These are phyloP conservation scores for Claviceps paspali DNA, from an alignment of 2,329 filamentous ascomycete species.

Conservation along the genomic window DNA sequence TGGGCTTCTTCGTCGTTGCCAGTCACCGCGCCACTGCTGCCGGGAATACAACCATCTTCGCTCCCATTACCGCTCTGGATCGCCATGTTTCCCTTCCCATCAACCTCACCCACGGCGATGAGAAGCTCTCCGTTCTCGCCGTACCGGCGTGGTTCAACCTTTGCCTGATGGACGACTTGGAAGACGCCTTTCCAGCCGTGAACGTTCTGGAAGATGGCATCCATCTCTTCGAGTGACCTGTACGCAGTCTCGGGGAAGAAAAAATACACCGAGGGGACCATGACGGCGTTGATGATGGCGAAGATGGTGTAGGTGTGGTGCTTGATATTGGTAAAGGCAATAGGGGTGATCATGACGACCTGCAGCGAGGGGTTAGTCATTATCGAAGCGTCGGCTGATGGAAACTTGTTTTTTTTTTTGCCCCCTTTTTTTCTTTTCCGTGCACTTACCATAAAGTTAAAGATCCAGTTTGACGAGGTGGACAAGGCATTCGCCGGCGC, in stretches of 20 bases:
- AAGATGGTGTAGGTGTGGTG: slow-evolving; percentile 52
- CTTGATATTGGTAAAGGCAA: slow-evolving; percentile 39
- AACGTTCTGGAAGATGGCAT: slow-evolving; percentile 45
- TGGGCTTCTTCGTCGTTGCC: slow-evolving; percentile 20
- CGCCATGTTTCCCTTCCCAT: slow-evolving; percentile 20
- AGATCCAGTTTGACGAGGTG: slow-evolving; percentile 43
- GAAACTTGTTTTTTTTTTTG: too few species aligned
- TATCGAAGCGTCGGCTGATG: too few species aligned
- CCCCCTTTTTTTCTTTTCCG: too few species aligned
- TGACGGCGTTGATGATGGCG: slow-evolving; percentile 47
- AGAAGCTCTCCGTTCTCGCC: slow-evolving; percentile 44
- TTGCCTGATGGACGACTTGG: slow-evolving; percentile 21
- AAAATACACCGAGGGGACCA: slow-evolving; percentile 42
- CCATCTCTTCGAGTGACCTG: slow-evolving; percentile 51
- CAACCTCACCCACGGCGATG: slow-evolving; percentile 27
- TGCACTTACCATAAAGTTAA: slow-evolving; percentile 37
- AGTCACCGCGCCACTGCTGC: slow-evolving; percentile 15
- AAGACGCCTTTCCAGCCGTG: slow-evolving; percentile 24
- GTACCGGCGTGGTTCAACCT: slow-evolving; percentile 37
- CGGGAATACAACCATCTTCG: slow-evolving; percentile 9
- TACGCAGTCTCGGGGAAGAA: slow-evolving; percentile 52
- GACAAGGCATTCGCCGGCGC: slow-evolving; percentile 43
- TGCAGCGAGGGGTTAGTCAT: too few species aligned
- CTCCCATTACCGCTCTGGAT: slow-evolving; percentile 15
- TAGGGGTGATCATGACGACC: slow-evolving; percentile 47